Base-by-base conservation (phyloP, 2,329 filamentous ascomycete genomes). In the Stylonectria norvegica region DNA sequence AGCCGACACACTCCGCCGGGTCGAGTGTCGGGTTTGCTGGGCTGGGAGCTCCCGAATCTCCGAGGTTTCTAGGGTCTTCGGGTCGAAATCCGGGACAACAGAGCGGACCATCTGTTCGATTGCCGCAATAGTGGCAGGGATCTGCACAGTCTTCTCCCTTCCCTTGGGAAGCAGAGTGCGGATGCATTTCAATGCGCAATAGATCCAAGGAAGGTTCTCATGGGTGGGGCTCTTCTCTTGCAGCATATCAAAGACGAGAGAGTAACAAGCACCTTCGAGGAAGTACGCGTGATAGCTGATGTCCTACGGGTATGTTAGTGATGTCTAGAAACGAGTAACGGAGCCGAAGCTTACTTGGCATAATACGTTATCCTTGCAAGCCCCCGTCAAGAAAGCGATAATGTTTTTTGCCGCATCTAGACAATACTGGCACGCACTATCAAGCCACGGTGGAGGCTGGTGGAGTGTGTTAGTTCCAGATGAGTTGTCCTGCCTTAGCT, bases 281-380 rank as follows among this genome's bases (percentile, higher is more conserved):
- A 71, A 71, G 34, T 68, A 71, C 5, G 59, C 65, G 18, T 71
- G 67, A 18, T 71, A 71, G 23, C 66, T 67, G 4, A 70, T 52
- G 55, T 68, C 62, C 68, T 71, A 16, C 5, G 10, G 35, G 10
- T 17, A 32, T 29, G 23, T 23, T 25, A n/a, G n/a, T n/a, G n/a
- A n/a, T n/a, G n/a, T n/a, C n/a, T n/a, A n/a, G n/a, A n/a, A n/a
- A n/a, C n/a, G 7, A 5, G 9, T 3, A 11, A 2, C 2, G 5
- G 16, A 9, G 10, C 1, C n/a, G 16, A 9, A n/a, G 40, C 53
- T 30, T 61, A 69, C 68, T 49, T 58, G 55, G 19, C 68, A 66
- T 9, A 67, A 48, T 8, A 62, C 59, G 34, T 70, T 71, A 2
- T 58, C 53, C n/a, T 59, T 54, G 38, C 62, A 68, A 1, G 65